Base-by-base conservation (phyloP, 768 basidiomycete genomes). In the Boletus reticuloceps region DNA sequence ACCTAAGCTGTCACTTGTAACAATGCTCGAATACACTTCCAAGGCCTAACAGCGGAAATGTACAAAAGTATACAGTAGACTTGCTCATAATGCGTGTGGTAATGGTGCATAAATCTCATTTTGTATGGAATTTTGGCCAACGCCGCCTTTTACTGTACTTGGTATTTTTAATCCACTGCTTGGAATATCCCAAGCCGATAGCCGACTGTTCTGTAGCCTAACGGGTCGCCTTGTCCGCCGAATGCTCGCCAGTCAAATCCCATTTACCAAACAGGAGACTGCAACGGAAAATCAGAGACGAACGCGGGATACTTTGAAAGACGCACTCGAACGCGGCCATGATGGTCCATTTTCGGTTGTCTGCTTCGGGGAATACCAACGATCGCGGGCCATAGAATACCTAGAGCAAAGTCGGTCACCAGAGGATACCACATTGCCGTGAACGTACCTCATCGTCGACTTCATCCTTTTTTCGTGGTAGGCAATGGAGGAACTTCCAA, bases 291-390 rank as follows among this genome's bases (percentile, higher is more conserved):
- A n/a, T 60, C 46, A 62, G 45, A 42, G n/a, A 27, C 34, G 38
- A 45, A 27, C 9, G 5, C 25, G 25, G 44, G 37, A 42, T 40
- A 48, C 13, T 40, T 43, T 50, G 54, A 42, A 60, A 37, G 42
- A 83, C 88, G 53, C 64, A 93, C 91, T 94, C 91, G 63, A 97
- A 96, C 12, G 83, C 71, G 14, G 94, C 91, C 86, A 95, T 92
- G 63, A 87, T 96, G 0, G 94, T 94, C 95, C 94, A 96, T 70
- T 94, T 95, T 55, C 96, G 83, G 76, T 99, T 99, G 75, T 98
- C 95, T 0, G 94, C 88, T 72, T 94, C 94, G 16, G 84, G 88
- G 81, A 94, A 99, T 13, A 89, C 96, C 43, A 97, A 82, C 16
- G 91, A 94, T 44, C 94, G 85, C 37, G 88, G 83, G 9, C 94